Evolutionary conservation across 208 protist genomes (phyloP), one percentile per base, ranked within the genome.

Genomic region (Naegleria lovaniensis): DNA sequence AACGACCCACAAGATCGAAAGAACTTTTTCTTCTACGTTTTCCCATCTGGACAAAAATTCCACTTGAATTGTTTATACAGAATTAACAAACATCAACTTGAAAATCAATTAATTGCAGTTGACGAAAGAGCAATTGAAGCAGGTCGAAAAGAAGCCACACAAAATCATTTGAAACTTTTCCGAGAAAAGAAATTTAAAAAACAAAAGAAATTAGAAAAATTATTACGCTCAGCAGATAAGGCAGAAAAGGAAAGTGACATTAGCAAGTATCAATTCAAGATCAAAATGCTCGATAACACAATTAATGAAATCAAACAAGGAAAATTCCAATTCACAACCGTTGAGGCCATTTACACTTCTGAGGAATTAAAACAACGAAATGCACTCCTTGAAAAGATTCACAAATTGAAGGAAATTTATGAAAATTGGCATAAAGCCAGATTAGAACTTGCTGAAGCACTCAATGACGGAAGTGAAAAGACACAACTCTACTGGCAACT

Each of bases 1-100:
- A 22, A 39, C 5, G 40, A 51, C 29, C 83, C 83, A 38, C n/a
- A 16, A 3, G 39, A 85, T 22, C 7, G 83, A 39, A 22, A 48
- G n/a, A 39, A 85, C 15, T 48, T 19, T n/a, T 85, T 85, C 39
- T 85, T 85, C n/a, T 48, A 39, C 48, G 83, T 48, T 2, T 85
- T 85, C 38, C 83, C 83, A 85, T 85, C 39, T 13, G 83, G 83
- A 43, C 83, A 85, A n/a, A 39, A 85, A 39, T 85, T 85, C 83
- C 83, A 85, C 83, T 40, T 85, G 38, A 39, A 85, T 43, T 85
- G 83, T 48, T 43, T 85, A 13, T 48, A 85, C 25, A 85, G 83
- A 39, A 29, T 85, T 16, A 25, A 43, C n/a, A 39, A 48, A n/a
- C 83, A 85, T 43, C 29, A 85, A 43, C 29, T 79, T 13, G 25